Evolutionary conservation across 257 asterid species (phyloP).

Genomic region (Ocimum tenuiflorum): DNA sequence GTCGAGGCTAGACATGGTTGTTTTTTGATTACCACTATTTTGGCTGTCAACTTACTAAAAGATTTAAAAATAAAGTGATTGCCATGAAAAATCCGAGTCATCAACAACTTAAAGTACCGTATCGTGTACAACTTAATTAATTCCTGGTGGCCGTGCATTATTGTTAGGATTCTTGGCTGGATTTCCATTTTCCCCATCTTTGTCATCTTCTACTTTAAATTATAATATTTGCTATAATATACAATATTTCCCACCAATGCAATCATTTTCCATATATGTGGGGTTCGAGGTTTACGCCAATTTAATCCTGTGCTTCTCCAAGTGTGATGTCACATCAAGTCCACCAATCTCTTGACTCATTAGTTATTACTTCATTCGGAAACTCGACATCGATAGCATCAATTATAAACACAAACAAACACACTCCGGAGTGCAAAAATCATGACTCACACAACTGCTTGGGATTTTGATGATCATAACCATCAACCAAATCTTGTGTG

Average conservation of each 20-base stretch:
- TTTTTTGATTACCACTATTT: no score
- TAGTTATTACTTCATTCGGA: neutral
- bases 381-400: neutral
- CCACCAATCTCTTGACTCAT: no score
- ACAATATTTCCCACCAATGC: neutral
- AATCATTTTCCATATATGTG: constrained; percentile 16
- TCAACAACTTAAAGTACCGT: neutral
- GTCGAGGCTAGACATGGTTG: no score
- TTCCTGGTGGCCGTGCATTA: neutral
- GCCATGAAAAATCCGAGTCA: neutral
- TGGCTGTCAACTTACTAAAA: no score
- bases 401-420: no score
- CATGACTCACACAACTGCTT: neutral
- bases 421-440: no score
- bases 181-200: constrained; percentile 24
- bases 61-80: neutral
- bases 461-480: neutral
- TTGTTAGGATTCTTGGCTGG: constrained; percentile 26
- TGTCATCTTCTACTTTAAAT: neutral
- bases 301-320: neutral
- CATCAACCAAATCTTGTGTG: constrained; percentile 17
- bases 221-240: neutral
- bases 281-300: neutral
- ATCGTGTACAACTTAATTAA: constrained; percentile 11
- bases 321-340: neutral